Conservation (phyloP, 2,329 filamentous ascomycete species). For the Ophiocordyceps polyrhachis-furcata region DNA sequence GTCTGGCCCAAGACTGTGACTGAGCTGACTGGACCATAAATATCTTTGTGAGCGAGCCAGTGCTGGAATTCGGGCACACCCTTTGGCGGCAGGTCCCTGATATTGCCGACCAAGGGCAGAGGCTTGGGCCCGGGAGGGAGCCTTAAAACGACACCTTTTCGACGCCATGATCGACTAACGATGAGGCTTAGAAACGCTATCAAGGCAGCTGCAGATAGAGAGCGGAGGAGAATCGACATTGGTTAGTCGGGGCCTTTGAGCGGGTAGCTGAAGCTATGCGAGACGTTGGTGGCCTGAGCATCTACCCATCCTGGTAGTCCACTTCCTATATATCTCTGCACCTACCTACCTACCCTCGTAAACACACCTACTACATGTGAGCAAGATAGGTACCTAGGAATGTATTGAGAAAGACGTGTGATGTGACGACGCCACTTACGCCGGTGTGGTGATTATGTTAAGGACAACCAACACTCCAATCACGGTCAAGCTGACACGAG, state of each 20-base stretch:
- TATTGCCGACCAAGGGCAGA: conserved; percentile 4
- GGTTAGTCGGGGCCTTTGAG: not conserved
- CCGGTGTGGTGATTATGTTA: no score
- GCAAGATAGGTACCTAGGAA: no score
- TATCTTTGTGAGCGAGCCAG: conserved; percentile 3
- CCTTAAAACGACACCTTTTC: not conserved
- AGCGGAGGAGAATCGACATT: not conserved
- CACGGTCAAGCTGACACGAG: no score
- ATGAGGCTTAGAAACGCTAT: not conserved
- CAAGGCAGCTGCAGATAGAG: not conserved
- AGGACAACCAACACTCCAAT: no score
- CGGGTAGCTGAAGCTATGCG: not conserved
- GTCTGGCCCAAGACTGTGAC: conserved; percentile 20
- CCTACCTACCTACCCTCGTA: no score
- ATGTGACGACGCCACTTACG: no score
- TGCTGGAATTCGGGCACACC: conserved; percentile 2
- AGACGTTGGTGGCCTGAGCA: not conserved
- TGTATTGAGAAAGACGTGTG: no score
- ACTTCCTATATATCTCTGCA: no score
- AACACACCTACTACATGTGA: no score
- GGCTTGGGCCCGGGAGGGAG: conserved; percentile 4
- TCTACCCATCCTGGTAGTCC: not conserved
- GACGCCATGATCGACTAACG: not conserved
- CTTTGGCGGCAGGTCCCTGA: conserved; percentile 2
- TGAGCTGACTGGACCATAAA: conserved; percentile 24